Base-by-base conservation (phyloP, 257 asterid species). In the Salvia miltiorrhiza region DNA sequence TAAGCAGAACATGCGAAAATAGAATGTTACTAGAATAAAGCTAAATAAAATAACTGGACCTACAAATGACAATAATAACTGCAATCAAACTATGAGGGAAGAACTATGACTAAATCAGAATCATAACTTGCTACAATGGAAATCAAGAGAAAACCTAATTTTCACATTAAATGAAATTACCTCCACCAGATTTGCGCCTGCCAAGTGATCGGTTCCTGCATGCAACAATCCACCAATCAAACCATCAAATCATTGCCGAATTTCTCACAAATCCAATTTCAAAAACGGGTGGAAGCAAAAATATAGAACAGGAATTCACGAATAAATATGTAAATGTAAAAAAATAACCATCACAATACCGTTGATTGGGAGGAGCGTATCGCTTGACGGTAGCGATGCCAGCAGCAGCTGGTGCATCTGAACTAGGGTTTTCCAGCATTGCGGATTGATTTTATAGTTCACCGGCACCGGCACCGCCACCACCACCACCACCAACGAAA, bases 141-240 rank as follows among this genome's bases (percentile, higher is more conserved):
- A 23, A 35, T 33, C 14, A 37, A 7, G 16, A 56, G 49, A 61
- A 74, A 61, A 26, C 5, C 44, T 69, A 73, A 56, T 59, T 56
- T 52, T 44, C 26, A 72, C 74, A 47, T 56, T 24, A 26, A 61
- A 63, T 65, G 40, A 62, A 63, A 77, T 76, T 66, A 89, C 97
- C 96, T 76, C 91, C 97, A 72, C 97, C 98, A 75, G 97, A 90
- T 81, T 90, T 93, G 72, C 96, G 98, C 84, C 98, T 83, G 49
- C 96, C 95, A 41, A 84, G 86, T 17, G 90, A 76, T 44, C 97
- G 95, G 63, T 85, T 87, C 90, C 98, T 90, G 93, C 77, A 79
- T n/a, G 88, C 71, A 79, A 52, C 47, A 72, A 79, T 41, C 41
- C 53, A 78, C 53, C 65, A 72, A 76, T 37, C 20, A 58, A 76